Percentiles rank a stretch among this genome's conserved stretches.
Conservation (phyloP, 2,329 filamentous ascomycete genomes). For the Xylariaceae sp. region DNA sequence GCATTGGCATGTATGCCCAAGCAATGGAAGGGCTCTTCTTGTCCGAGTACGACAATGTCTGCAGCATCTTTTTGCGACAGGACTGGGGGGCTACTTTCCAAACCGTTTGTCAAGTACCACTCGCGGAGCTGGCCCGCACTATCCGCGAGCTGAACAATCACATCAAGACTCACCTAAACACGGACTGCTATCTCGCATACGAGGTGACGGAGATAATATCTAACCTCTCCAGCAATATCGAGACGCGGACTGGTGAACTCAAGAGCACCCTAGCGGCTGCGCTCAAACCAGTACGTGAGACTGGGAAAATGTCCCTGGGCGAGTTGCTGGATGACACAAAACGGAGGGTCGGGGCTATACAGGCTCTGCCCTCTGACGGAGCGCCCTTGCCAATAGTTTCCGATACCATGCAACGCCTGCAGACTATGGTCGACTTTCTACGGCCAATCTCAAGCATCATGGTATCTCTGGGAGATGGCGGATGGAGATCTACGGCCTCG, state of each 20-base stretch:
- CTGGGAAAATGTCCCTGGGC: constrained; percentile 75
- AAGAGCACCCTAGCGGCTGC: constrained; percentile 78
- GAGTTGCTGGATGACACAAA: constrained; percentile 80
- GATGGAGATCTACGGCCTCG: constrained; percentile 60
- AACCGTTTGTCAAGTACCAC: constrained; percentile 66
- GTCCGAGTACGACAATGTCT: constrained; percentile 86
- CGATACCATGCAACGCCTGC: constrained; percentile 79
- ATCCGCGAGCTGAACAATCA: constrained; percentile 83
- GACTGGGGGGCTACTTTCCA: constrained; percentile 78
- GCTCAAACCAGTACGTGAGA: constrained; percentile 83
- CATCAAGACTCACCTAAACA: constrained; percentile 76
- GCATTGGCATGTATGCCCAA: constrained; percentile 81
- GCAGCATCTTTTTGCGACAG: constrained; percentile 74
- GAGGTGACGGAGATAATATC: constrained; percentile 91
- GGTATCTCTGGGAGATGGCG: constrained; percentile 85
- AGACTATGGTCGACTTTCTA: constrained; percentile 81
- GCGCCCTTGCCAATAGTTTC: constrained; percentile 69
- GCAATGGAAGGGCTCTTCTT: constrained; percentile 81
- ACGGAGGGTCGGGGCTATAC: constrained; percentile 57
- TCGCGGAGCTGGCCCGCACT: constrained; percentile 78
- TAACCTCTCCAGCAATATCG: constrained; percentile 68
- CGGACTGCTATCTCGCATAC: constrained; percentile 91
- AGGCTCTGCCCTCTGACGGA: constrained; percentile 68
- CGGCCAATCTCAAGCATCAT: constrained; percentile 82
- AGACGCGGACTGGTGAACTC: constrained; percentile 75